Evolutionary conservation across 768 basidiomycete species (phyloP).

Genomic region (Boletus sp.): DNA sequence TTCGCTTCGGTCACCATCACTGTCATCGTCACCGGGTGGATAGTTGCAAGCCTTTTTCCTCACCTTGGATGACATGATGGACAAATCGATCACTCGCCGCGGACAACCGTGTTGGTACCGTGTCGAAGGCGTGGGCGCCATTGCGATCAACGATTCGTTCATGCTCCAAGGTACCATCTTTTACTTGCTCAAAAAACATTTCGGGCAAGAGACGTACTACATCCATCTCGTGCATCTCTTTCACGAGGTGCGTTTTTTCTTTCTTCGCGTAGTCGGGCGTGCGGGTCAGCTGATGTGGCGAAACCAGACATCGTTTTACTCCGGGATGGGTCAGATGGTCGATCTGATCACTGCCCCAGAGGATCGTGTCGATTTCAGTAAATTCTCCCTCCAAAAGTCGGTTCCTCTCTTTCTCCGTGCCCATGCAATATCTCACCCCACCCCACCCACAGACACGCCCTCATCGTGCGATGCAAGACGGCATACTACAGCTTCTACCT

Average conservation of each 20-base stretch:
- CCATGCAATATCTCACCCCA: background rate
- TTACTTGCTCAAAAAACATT: conserved; percentile 82
- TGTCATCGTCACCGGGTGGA: background rate
- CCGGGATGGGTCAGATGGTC: conserved; percentile 94
- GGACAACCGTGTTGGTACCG: conserved; percentile 96
- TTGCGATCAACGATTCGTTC: conserved; percentile 95
- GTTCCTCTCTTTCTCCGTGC: conserved; percentile 18
- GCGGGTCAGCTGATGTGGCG: background rate
- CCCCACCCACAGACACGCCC: conserved; percentile 58
- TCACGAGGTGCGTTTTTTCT: conserved; percentile 60
- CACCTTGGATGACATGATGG: conserved; percentile 94
- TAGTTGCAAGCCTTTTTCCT: conserved; percentile 92
- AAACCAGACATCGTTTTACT: conserved; percentile 68
- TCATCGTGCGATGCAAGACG: conserved; percentile 97
- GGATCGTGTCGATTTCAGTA: conserved; percentile 78
- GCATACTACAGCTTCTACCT: conserved; percentile 99
- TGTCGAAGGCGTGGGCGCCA: conserved; percentile 55
- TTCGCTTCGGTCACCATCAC: background rate
- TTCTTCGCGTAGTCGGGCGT: no score
- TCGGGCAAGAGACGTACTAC: conserved; percentile 78
- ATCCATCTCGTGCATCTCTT: conserved; percentile 88
- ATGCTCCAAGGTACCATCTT: conserved; percentile 96
- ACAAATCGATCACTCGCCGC: conserved; percentile 87
- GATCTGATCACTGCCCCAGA: conserved; percentile 96
- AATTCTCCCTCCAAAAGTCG: conserved; percentile 84